Base-by-base conservation (phyloP, 192 early-diverging fungal species). In the Pilobolus umbonatus region DNA sequence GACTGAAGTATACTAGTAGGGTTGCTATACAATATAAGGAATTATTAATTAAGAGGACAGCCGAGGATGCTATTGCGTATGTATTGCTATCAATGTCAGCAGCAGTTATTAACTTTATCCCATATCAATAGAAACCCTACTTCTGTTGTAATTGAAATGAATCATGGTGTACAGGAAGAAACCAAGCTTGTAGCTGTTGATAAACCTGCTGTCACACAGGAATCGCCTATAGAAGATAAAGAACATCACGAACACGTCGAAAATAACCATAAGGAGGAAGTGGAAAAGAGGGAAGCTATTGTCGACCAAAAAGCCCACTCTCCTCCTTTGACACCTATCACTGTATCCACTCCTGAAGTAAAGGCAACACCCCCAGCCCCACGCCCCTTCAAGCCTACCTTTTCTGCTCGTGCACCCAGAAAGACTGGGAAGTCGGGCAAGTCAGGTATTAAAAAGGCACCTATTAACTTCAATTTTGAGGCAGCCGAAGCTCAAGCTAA, bases 371-470 rank as follows among this genome's bases (percentile, higher is more conserved):
- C 38, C 61, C 64, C 54, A 50, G 44, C 67, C 14, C 59, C 59
- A 25, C 47, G 51, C 21, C n/a, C 64, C 58, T 25, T 49, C 64
- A 34, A 68, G 67, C 31, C 48, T 21, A 63, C 56, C 40, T 35
- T 60, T n/a, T 34, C 34, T 17, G 45, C 61, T 17, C 62, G 57
- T 57, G 57, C 67, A 19, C 73, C 66, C 30, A 67, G 65, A 24
- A 38, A 73, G 40, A 74, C 73, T 39, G 70, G 75, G 48, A 97
- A 91, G 61, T 57, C 79, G 38, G 88, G 84, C 72, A 87, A 87
- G 56, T 75, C 95, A 3, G 96, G 96, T 22, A 93, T 92, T 24
- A 95, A 95, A 62, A 96, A 90, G 64, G 86, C 90, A 14, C 74
- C 79, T 3, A 85, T 57, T 3, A 25, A 78, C 17, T 74, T 87